Evolutionary conservation across 2,329 filamentous ascomycete species (phyloP).

Genomic region (Emydomyces testavorans): DNA sequence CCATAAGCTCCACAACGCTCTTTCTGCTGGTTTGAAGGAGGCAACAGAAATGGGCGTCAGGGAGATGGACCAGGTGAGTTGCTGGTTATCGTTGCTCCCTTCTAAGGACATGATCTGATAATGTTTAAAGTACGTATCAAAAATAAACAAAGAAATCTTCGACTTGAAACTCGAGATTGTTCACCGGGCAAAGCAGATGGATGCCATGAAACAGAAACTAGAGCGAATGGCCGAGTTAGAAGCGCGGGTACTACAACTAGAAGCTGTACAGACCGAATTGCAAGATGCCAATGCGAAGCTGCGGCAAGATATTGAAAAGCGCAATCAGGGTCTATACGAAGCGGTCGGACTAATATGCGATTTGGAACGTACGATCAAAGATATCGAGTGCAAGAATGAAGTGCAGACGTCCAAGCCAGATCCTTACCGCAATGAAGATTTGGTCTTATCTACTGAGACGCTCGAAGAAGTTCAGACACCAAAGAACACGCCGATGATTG

Average conservation of each 20-base stretch:
- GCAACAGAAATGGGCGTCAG: constrained; percentile 34
- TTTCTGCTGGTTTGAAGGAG: constrained; percentile 25
- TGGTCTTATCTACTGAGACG: not conserved
- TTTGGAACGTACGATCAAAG: constrained; percentile 31
- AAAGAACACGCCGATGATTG: constrained; percentile 21
- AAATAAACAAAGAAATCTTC: constrained; percentile 35
- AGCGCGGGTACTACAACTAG: constrained; percentile 30
- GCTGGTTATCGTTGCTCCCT: not conserved
- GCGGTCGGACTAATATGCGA: constrained; percentile 36
- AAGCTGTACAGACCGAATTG: constrained; percentile 28
- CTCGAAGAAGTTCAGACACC: constrained; percentile 16
- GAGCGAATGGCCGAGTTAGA: constrained; percentile 30
- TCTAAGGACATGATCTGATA: not conserved
- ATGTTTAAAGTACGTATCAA: constrained; percentile 30
- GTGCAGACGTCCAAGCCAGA: not conserved
- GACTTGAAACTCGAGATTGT: constrained; percentile 35
- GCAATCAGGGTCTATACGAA: constrained; percentile 34
- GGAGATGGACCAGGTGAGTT: constrained; percentile 33
- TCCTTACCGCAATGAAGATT: not conserved
- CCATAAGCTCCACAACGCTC: constrained; percentile 23
- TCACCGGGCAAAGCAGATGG: constrained; percentile 31
- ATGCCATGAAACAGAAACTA: constrained; percentile 28
- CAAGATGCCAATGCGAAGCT: constrained; percentile 31
- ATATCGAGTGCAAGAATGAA: constrained; percentile 17
- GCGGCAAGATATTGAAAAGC: constrained; percentile 29